A percentile compares a stretch with the other conserved stretches of the same genome.
These are phyloP conservation scores for Anastatica hierochuntica DNA, from an alignment of 345 rosid genomes.

Conservation along the genomic window DNA sequence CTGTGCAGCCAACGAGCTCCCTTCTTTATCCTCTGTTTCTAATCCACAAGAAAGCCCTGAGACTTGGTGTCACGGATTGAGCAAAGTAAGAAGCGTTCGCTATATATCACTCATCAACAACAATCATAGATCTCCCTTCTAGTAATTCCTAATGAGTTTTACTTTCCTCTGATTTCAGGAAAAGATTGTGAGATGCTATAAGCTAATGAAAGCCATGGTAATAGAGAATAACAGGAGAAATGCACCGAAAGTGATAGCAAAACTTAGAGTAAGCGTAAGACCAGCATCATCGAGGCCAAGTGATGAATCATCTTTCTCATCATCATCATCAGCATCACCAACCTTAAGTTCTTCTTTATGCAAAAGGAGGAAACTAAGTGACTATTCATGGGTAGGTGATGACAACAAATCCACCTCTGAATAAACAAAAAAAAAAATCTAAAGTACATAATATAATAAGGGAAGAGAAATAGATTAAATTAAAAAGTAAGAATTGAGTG, in stretches of 20 bases:
- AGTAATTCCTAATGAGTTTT: not conserved
- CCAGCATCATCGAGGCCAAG: conserved; percentile 39
- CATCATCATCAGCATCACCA: conserved; percentile 48
- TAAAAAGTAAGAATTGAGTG: not conserved
- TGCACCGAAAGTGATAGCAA: conserved; percentile 43
- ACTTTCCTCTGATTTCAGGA: conserved; percentile 37
- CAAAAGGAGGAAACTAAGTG: conserved; percentile 68
- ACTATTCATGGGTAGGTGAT: conserved; percentile 52
- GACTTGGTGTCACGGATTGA: conserved; percentile 92
- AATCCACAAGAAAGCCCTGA: conserved; percentile 70
- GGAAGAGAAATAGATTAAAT: not conserved
- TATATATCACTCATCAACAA: no score
- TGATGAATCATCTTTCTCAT: conserved; percentile 17
- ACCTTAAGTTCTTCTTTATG: conserved; percentile 19
- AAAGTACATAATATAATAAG: conserved; percentile 18
- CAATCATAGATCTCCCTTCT: no score
- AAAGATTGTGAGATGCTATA: conserved; percentile 68
- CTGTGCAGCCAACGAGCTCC: conserved; percentile 72
- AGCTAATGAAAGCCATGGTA: conserved; percentile 59
- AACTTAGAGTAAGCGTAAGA: conserved; percentile 56
- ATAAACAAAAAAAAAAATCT: no score
- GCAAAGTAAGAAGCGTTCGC: conserved; percentile 51
- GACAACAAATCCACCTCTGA: conserved; percentile 11
- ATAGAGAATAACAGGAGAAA: conserved; percentile 37
- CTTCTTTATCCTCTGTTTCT: conserved; percentile 46